Evolutionary conservation across 306 rosid species (phyloP).

Genomic region (Spatholobus suberectus): DNA sequence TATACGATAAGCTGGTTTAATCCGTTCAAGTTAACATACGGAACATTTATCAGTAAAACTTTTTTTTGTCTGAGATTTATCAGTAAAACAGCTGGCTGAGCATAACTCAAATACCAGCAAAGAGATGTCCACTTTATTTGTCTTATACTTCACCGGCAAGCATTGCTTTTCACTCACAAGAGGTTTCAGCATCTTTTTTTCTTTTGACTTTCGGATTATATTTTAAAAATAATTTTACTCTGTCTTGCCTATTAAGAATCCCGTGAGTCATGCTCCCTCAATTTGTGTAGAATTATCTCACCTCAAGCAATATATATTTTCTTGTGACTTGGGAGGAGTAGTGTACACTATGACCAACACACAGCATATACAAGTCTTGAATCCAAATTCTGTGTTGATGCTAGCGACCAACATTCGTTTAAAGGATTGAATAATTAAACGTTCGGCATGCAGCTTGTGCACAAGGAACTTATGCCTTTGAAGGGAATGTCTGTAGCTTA

Average conservation of each 20-base stretch:
- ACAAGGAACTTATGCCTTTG: constrained; percentile 27
- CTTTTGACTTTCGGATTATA: neutral
- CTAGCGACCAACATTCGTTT: neutral
- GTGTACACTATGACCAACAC: neutral
- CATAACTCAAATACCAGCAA: neutral
- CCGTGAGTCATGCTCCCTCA: neutral
- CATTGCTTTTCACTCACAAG: neutral
- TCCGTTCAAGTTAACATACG: neutral
- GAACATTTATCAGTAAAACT: neutral
- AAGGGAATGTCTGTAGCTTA: neutral
- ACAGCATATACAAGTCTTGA: neutral
- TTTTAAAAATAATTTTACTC: neutral
- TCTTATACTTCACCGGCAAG: neutral
- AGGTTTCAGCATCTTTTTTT: constrained; percentile 24
- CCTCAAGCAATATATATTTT: neutral
- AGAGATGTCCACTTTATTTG: neutral
- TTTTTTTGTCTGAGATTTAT: too few relatives aligned
- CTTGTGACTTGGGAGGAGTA: neutral
- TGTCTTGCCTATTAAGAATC: neutral
- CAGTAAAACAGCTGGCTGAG: neutral
- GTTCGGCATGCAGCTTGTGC: neutral
- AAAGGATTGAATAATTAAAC: neutral
- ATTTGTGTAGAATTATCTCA: neutral
- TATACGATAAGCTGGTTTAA: neutral
- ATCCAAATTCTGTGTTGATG: neutral